A percentile compares a stretch with the other conserved stretches of the same genome.
These are phyloP conservation scores for Sphenostylis stenocarpa DNA, from an alignment of 306 rosid species.

Conservation along the genomic window DNA sequence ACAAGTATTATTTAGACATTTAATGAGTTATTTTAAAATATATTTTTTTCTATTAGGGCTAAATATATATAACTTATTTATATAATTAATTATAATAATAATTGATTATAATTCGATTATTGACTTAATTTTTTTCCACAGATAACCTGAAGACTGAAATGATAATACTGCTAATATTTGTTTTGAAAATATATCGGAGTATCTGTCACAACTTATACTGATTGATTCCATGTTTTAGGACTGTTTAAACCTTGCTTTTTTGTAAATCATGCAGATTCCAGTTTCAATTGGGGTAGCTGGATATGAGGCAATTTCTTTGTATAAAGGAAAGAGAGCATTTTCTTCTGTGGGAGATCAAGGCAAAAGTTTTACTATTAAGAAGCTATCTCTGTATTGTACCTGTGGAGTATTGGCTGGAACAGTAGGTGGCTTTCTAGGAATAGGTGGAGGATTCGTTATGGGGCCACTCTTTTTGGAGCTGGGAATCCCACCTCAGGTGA, in stretches of 20 bases:
- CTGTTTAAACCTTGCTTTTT: conserved; percentile 23
- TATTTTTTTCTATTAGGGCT: too few relatives aligned
- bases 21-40: too few relatives aligned
- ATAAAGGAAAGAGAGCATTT: conserved; percentile 61
- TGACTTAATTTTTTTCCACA: too few relatives aligned
- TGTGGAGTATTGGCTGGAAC: conserved; percentile 74
- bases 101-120: too few relatives aligned
- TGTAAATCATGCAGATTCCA: conserved; percentile 69
- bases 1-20: too few relatives aligned
- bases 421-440: conserved; percentile 89
- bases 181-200: background rate
- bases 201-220: background rate
- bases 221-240: background rate
- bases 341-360: conserved; percentile 62
- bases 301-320: conserved; percentile 70
- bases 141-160: too few relatives aligned
- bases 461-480: conserved; percentile 92
- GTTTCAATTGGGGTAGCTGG: conserved; percentile 66
- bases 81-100: too few relatives aligned
- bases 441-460: conserved; percentile 95
- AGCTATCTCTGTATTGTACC: conserved; percentile 53
- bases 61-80: too few relatives aligned
- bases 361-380: conserved; percentile 45
- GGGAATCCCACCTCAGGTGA: conserved; percentile 92
- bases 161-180: too few relatives aligned